These are phyloP conservation scores for Nannochloropsis oceanica DNA, from an alignment of 108 stramenopile genomes.

Conservation along the genomic window DNA sequence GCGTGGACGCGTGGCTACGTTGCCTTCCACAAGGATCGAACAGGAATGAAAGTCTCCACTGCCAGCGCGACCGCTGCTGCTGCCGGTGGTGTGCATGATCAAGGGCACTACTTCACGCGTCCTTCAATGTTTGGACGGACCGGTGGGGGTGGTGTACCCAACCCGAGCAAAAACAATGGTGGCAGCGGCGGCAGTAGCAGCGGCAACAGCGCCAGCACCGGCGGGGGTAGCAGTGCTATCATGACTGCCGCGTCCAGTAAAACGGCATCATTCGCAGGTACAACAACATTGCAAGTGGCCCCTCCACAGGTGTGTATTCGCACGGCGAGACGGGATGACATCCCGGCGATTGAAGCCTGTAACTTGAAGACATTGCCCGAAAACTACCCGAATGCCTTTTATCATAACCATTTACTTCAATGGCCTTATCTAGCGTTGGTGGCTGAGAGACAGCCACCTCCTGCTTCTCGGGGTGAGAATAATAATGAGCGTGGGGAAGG, in stretches of 20 bases:
- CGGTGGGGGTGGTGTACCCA: not conserved
- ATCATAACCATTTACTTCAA: constrained; percentile 14
- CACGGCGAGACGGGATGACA: constrained; percentile 10
- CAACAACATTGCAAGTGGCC: not conserved
- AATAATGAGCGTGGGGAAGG: not conserved
- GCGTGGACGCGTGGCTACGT: not conserved
- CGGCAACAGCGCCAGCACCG: not conserved
- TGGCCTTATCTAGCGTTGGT: constrained; percentile 22
- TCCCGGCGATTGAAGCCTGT: not conserved
- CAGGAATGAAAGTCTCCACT: not conserved
- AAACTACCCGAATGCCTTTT: constrained; percentile 23
- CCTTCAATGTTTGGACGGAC: not conserved
- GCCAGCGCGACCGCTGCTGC: not conserved
- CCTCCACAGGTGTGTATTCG: constrained; percentile 3
- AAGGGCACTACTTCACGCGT: not conserved
- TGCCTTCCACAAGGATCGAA: not conserved
- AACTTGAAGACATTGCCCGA: constrained; percentile 24
- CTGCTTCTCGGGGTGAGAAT: not conserved
- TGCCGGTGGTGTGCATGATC: not conserved
- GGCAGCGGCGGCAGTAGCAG: not conserved
- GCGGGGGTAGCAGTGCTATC: not conserved
- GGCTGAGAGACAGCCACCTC: constrained; percentile 2
- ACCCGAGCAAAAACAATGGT: not conserved
- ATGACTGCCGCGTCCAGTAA: not conserved
- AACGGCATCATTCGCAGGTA: not conserved